A percentile compares a stretch with the other conserved stretches of the same genome.
Evolutionary conservation across 306 rosid genomes (phyloP).

Genomic region (Aeschynomene evenia): DNA sequence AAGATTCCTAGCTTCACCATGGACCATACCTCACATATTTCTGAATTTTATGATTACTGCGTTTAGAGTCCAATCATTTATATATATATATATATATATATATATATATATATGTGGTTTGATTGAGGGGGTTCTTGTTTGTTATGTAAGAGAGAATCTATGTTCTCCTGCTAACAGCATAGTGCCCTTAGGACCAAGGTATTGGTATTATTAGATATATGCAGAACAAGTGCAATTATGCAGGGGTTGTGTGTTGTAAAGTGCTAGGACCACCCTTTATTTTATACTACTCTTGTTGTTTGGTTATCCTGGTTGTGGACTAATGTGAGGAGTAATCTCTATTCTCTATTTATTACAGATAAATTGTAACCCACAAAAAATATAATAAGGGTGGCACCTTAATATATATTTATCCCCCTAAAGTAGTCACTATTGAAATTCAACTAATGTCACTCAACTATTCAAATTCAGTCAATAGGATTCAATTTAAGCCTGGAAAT

Average conservation of each 20-base stretch:
- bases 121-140: conserved; percentile 28
- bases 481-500: too few species aligned
- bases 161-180: conserved; percentile 44
- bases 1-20: conserved; percentile 79
- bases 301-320: conserved; percentile 3
- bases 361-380: not conserved
- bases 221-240: conserved; percentile 23
- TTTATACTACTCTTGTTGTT: not conserved
- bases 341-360: not conserved
- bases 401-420: too few species aligned
- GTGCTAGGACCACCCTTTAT: conserved; percentile 3
- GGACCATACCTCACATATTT: conserved; percentile 75
- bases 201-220: not conserved
- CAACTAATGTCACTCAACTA: too few species aligned
- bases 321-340: not conserved
- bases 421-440: too few species aligned
- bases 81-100: too few species aligned
- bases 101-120: too few species aligned
- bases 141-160: conserved; percentile 45
- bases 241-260: conserved; percentile 6
- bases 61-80: conserved; percentile 36
- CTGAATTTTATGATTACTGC: conserved; percentile 76
- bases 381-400: not conserved
- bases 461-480: too few species aligned
- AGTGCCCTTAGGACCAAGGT: not conserved